Percentiles rank a stretch among this genome's conserved stretches.
These are phyloP conservation scores for Ulota crispa DNA, from an alignment of 225 moss, liverwort and hornwort species.

Conservation along the genomic window DNA sequence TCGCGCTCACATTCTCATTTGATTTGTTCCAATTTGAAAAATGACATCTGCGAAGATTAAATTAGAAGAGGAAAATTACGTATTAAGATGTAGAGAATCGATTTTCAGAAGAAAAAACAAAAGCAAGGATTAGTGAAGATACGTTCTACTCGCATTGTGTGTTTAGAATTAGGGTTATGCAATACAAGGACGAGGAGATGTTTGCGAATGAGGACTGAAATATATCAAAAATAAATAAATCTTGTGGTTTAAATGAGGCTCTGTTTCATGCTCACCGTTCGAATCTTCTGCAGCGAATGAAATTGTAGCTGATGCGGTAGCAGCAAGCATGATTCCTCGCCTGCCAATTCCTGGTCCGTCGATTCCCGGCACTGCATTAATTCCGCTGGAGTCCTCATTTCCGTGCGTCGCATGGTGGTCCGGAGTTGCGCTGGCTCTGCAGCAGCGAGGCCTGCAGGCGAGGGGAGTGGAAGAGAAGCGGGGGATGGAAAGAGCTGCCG, in stretches of 20 bases:
- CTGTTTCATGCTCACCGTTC: slow-evolving; percentile 27
- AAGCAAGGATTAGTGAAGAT: not conserved
- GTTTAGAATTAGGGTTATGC: not conserved
- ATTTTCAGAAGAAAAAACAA: not conserved
- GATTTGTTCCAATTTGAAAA: too few relatives aligned
- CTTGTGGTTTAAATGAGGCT: not conserved
- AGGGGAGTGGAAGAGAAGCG: not conserved
- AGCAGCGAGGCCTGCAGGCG: slow-evolving; percentile 1
- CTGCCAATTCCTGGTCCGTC: slow-evolving; percentile 23
- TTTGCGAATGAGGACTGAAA: not conserved
- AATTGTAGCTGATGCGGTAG: slow-evolving; percentile 3
- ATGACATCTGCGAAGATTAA: too few relatives aligned
- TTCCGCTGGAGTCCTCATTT: not conserved
- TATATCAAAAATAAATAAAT: not conserved
- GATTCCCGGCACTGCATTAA: not conserved
- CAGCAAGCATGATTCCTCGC: slow-evolving; percentile 27
- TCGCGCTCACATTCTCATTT: not conserved
- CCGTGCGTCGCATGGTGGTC: not conserved
- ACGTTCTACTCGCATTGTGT: not conserved
- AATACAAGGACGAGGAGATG: not conserved
- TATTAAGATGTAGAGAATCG: not conserved
- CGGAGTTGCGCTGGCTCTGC: not conserved
- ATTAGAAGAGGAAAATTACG: not conserved
- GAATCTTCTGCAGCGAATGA: slow-evolving; percentile 33
- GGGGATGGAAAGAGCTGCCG: not conserved